A percentile compares a stretch with the other conserved stretches of the same genome.
These are phyloP conservation scores for Climacium dendroides DNA, from an alignment of 225 moss, liverwort and hornwort genomes.

Conservation along the genomic window DNA sequence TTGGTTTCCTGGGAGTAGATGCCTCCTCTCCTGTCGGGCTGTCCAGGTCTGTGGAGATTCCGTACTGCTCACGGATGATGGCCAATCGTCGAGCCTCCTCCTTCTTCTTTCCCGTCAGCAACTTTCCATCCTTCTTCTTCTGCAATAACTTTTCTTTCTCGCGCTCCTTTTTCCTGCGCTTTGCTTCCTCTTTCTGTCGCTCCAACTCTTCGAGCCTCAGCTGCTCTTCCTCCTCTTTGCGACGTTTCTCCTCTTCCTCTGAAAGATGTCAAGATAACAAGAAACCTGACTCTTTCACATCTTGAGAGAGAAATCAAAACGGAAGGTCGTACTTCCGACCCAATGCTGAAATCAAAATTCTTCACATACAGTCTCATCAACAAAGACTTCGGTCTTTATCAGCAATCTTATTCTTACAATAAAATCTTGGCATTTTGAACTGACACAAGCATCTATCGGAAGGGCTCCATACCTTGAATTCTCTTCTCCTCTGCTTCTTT, in stretches of 20 bases:
- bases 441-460: neutral
- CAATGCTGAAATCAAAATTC: neutral
- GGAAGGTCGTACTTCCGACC: neutral
- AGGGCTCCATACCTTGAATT: constrained; percentile 24
- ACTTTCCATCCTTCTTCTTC: constrained; percentile 95
- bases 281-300: neutral
- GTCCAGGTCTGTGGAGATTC: constrained; percentile 49
- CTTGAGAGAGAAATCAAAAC: neutral
- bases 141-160: constrained; percentile 95
- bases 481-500: constrained; percentile 94
- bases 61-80: constrained; percentile 83
- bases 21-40: constrained; percentile 42
- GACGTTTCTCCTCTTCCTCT: constrained; percentile 88
- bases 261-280: neutral
- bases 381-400: neutral
- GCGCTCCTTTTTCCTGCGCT: constrained; percentile 74
- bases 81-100: constrained; percentile 85
- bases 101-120: constrained; percentile 90
- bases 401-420: neutral
- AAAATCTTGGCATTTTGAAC: neutral
- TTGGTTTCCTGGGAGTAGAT: constrained; percentile 62
- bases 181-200: constrained; percentile 82
- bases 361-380: neutral
- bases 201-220: constrained; percentile 63
- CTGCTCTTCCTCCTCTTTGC: constrained; percentile 90